Evolutionary conservation across 2,329 filamentous ascomycete species (phyloP), one percentile per base, ranked within the genome.

Genomic region (Ramularia endophylla): DNA sequence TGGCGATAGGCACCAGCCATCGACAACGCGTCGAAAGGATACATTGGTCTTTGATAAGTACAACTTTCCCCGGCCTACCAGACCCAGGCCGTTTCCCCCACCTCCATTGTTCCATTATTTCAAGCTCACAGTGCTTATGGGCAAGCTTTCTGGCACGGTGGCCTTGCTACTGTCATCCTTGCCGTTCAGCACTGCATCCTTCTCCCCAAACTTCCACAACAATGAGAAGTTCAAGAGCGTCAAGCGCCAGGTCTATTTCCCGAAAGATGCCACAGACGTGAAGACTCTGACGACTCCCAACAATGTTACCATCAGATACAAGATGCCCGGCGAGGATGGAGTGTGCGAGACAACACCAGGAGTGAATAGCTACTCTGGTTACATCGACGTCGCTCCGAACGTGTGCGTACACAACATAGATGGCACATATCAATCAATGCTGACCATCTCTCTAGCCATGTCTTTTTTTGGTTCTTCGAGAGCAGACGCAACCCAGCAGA

Each of bases 401-500:
- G 31, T 36, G 63, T n/a, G n/a, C n/a, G n/a, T n/a, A n/a, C n/a
- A n/a, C n/a, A n/a, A n/a, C n/a, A n/a, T n/a, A n/a, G n/a, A n/a
- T n/a, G n/a, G n/a, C n/a, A n/a, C n/a, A n/a, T n/a, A n/a, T n/a
- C n/a, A n/a, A n/a, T n/a, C n/a, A n/a, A n/a, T n/a, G n/a, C n/a
- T n/a, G n/a, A n/a, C n/a, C n/a, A n/a, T n/a, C n/a, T n/a, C 50
- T 66, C 71, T 2, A 77, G 79, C 50, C 78, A 79, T 54, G 80
- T 74, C 34, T 81, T 80, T 59, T 82, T 81, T 60, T 78, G 77
- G 75, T 81, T 80, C 54, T 75, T 81, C 52, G 77, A 80, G 50
- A 67, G 77, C 4, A 66, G 75, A 8, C 66, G 74, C 3, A 65
- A 71, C 51, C 68, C 77, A 1, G 51, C 57, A 7, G 67, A 71